Evolutionary conservation across 257 asterid species (phyloP).

Genomic region (Datura wrightii): DNA sequence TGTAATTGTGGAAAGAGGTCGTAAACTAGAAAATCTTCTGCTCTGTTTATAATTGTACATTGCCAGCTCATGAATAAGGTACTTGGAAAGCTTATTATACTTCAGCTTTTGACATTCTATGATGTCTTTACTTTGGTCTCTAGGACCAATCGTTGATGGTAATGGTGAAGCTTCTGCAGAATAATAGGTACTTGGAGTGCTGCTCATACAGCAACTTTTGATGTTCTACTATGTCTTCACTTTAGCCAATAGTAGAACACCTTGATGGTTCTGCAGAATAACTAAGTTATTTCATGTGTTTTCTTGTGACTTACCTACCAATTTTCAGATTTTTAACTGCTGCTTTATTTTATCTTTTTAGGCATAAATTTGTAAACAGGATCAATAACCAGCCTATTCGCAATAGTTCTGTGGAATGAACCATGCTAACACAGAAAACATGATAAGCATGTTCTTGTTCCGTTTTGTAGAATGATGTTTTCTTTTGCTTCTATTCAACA

Average conservation of each 20-base stretch:
- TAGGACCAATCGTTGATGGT: neutral
- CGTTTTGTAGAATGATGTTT: constrained; percentile 13
- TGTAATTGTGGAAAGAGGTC: constrained; percentile 6
- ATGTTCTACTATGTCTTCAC: neutral
- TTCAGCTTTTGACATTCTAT: neutral
- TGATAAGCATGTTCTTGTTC: neutral
- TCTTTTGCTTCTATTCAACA: constrained; percentile 36
- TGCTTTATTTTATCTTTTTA: neutral
- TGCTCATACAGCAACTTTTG: neutral
- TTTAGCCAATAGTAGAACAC: neutral
- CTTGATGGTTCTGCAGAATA: neutral
- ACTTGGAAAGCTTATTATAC: neutral
- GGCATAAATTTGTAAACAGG: neutral
- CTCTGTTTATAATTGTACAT: neutral
- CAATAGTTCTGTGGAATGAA: neutral
- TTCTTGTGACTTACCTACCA: neutral
- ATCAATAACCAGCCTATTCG: neutral
- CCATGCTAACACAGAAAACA: constrained; percentile 25
- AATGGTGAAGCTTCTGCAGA: neutral
- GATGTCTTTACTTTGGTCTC: neutral
- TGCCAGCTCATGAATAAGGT: constrained; percentile 6
- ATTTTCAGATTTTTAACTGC: neutral
- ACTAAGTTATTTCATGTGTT: neutral
- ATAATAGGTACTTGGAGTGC: neutral
- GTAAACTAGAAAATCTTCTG: neutral